Evolutionary conservation across 345 rosid species (phyloP), one percentile per base, ranked within the genome.

Genomic region (Reutealis trisperma): DNA sequence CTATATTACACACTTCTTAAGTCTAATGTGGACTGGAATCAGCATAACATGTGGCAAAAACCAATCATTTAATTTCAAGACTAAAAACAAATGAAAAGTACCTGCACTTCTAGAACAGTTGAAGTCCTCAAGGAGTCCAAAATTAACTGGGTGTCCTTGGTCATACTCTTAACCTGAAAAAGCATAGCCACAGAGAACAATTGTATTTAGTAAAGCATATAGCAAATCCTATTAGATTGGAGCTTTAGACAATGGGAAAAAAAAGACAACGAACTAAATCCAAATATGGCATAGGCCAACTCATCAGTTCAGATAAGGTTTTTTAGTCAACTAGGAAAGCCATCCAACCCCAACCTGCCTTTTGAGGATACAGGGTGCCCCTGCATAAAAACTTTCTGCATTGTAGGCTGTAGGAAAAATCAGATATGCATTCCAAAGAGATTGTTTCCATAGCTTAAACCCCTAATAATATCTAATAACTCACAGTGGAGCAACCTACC

Each of bases 61-160:
- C 27, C n/a, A 59, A 45, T n/a, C 1, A 21, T 24, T 8, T 30
- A 1, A 5, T 62, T 6, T 10, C 16, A 24, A 30, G 5, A 25
- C 21, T 61, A 18, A 45, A 21, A 54, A 57, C 45, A 72, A 77
- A 61, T 59, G 12, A 41, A 64, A 52, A 21, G 71, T 86, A 91
- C 98, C 90, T 91, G 85, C 70, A 91, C 85, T 86, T 93, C 98
- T 62, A 93, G 91, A 51, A 90, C 32, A 18, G 82, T 59, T 68
- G 98, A 93, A 67, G 76, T 78, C 78, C 85, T 81, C 83, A 93
- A 75, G 60, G 89, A 89, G 55, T 91, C 91, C 81, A 93, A 77
- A 77, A 93, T 89, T 52, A 92, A 70, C 67, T 85, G 87, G 75
- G 84, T 79, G 80, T 83, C 78, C 62, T 64, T 76, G 27, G 96